These are phyloP conservation scores for Setaria viridis DNA, from an alignment of 202 grass and related monocot genomes.

Conservation along the genomic window DNA sequence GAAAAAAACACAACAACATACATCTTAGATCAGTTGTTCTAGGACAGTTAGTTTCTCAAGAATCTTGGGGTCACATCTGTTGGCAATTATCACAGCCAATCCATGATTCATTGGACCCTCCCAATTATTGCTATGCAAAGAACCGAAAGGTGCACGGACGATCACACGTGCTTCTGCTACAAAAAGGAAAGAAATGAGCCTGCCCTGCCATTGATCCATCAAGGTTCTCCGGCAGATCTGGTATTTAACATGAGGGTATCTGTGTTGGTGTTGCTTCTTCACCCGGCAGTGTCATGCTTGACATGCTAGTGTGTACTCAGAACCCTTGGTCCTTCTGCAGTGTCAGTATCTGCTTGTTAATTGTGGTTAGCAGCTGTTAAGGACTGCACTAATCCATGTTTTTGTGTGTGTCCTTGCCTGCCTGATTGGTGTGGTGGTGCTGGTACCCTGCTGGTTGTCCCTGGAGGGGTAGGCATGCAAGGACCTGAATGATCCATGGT, in stretches of 20 bases:
- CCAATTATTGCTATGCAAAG: conserved; percentile 49
- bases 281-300: conserved; percentile 27
- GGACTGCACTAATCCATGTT: conserved; percentile 2
- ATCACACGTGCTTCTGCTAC: conserved; percentile 25
- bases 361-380: neutral
- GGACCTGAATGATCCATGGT: conserved; percentile 40
- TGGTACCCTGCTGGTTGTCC: conserved; percentile 28
- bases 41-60: conserved; percentile 18
- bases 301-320: neutral
- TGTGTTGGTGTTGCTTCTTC: conserved; percentile 48
- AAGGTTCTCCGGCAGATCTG: conserved; percentile 45
- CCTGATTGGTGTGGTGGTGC: neutral
- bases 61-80: conserved; percentile 36
- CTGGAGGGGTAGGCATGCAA: conserved; percentile 40
- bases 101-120: conserved; percentile 16
- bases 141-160: neutral
- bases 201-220: neutral
- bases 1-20: neutral
- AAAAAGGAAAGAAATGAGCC: neutral
- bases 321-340: conserved; percentile 10
- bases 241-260: conserved; percentile 35
- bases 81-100: conserved; percentile 13
- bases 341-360: conserved; percentile 7
- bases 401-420: conserved; percentile 1
- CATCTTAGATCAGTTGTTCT: conserved; percentile 31